Base-by-base conservation (phyloP, 73 alveolate genomes). In the Paraurostyla sp. region DNA sequence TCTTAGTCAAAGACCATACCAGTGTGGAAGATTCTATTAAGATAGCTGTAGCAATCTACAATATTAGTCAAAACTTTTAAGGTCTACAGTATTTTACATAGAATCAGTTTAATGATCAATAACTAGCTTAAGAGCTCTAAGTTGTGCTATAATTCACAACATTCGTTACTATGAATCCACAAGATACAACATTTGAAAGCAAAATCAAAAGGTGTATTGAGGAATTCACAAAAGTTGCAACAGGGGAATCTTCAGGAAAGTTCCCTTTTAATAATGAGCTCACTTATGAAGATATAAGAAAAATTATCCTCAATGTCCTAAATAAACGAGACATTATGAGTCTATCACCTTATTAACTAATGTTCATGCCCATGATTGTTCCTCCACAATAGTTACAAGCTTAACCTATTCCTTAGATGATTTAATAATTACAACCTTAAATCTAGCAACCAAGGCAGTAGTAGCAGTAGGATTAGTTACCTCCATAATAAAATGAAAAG, bases 151-250 rank as follows among this genome's bases (percentile, higher is more conserved):
- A 16, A 16, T 38, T 36, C 36, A 65, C 41, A 38, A 38, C 56
- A 33, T 38, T 2, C 25, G 23, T 65, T 40, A 15, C 60, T 18
- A 3, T 65, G 25, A 40, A 40, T 9, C 60, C 82, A 18, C 36
- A 11, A 22, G 82, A 65, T 65, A 18, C 18, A 11, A 40, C 60
- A 7, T 65, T 38, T 38, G 82, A 40, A 22, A 38, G 60, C 58
- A 65, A 30, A 23, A 65, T 65, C 33, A 33, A 65, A 36, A 65
- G 58, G 41, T 15, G 6, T 40, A 65, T 36, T 38, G 82, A 65
- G 23, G 82, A 65, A 38, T 65, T 65, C 18, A 65, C 82, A 33
- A 65, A 38, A 40, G 42, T 65, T 11, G 82, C 82, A 30, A 65
- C 82, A 33, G 58, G 58, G 25, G 56, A 65, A 3, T 36, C 35